Conservation (phyloP, 371 early-diverging fungal genomes). For the Mucor racemosus region DNA sequence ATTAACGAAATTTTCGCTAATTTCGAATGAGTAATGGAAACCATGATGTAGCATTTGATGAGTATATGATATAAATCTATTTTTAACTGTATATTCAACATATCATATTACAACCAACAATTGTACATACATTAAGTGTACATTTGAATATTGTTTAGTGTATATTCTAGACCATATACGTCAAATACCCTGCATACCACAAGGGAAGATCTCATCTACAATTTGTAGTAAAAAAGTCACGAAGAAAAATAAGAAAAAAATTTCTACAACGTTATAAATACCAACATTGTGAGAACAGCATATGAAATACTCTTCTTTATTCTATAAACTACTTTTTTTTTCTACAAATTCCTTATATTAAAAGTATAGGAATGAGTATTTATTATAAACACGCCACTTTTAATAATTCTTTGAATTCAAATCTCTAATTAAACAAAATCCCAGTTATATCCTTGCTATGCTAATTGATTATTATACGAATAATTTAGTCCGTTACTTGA, state of each 20-base stretch:
- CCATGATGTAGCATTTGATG: too few relatives aligned
- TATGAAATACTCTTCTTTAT: not conserved
- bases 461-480: constrained; percentile 41
- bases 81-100: not conserved
- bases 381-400: constrained; percentile 18
- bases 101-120: too few relatives aligned
- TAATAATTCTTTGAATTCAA: constrained; percentile 32
- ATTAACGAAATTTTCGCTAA: too few relatives aligned
- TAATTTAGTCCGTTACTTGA: constrained; percentile 47
- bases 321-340: not conserved
- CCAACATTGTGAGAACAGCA: constrained; percentile 7
- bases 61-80: not conserved
- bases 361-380: constrained; percentile 36
- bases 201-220: constrained; percentile 7
- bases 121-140: too few relatives aligned
- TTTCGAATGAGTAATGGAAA: too few relatives aligned
- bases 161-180: not conserved
- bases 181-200: constrained; percentile 8
- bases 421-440: constrained; percentile 18
- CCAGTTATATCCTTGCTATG: constrained; percentile 36
- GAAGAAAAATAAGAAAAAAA: constrained; percentile 7
- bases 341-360: constrained; percentile 14
- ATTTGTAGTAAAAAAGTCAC: constrained; percentile 9
- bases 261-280: constrained; percentile 12
- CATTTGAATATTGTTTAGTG: not conserved